phyloP scores from a whole-genome alignment of 345 rosid species.

The Moricandia arvensis region DNA sequence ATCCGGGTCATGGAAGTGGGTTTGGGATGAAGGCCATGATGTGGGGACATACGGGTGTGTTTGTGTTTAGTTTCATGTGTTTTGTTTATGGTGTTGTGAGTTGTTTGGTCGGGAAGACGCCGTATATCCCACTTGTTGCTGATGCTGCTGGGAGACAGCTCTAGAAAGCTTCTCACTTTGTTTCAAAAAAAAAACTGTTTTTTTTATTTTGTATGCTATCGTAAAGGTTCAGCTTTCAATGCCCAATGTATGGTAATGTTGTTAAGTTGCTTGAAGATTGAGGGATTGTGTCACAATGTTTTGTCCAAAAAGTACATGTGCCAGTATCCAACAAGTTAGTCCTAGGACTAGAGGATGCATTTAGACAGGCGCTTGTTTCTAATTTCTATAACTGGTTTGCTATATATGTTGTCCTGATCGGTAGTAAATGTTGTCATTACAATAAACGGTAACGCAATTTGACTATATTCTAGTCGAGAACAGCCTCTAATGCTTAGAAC shows the following conservation, averaged over 20 bases:
- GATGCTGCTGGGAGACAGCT: constrained; percentile 83
- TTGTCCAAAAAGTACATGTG: background rate
- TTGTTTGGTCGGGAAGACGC: constrained; percentile 69
- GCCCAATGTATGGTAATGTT: background rate
- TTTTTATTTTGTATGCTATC: background rate
- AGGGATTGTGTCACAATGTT: background rate
- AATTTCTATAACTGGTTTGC: too few species aligned
- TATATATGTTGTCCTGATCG: background rate
- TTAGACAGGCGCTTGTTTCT: too few species aligned
- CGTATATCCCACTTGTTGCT: constrained; percentile 77
- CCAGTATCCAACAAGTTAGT: background rate
- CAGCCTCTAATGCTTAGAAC: background rate
- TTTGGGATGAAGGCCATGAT: constrained; percentile 57
- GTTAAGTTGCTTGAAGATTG: too few species aligned
- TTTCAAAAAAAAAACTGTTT: background rate
- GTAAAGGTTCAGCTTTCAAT: background rate
- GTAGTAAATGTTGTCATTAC: background rate
- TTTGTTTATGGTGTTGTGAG: constrained; percentile 59
- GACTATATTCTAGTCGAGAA: background rate
- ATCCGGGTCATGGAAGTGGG: constrained; percentile 63
- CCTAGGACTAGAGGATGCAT: background rate
- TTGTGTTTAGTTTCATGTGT: constrained; percentile 69
- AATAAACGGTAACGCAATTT: background rate
- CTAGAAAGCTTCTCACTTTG: constrained; percentile 18
- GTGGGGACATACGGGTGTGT: constrained; percentile 73